Base-by-base conservation (phyloP, 2,329 filamentous ascomycete species). In the Phyllosticta citribraziliensis region DNA sequence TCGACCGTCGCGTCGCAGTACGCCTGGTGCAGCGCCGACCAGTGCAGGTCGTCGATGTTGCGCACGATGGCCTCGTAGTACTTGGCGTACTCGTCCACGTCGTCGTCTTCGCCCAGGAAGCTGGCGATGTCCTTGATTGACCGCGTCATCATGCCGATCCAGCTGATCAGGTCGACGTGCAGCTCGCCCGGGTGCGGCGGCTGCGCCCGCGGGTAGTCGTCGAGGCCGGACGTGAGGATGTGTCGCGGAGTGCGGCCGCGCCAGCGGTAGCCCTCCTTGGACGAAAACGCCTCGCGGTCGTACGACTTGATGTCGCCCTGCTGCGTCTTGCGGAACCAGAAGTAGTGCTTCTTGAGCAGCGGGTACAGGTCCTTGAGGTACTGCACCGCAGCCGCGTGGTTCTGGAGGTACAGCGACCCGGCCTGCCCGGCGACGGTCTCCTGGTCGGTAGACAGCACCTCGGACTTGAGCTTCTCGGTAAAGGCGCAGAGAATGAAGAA, bases 1-100 rank as follows among this genome's bases (percentile, higher is more conserved):
- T 99, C 93, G 63, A 99, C 88, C 0, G 91, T 97, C 1, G 91
- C 91, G 72, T 99, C 94, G 72, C 94, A 99, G 78, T 91, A 99
- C 64, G 88, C 89, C 61, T 89, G 85, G 3, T 87, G 82, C 67
- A 87, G 81, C 60, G 89, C 83, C 19, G 87, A 88, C 94, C 94
- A 99, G 76, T 99, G 94, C 50, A 99, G 81, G 70, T 96, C 91
- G 67, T 94, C 88, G 55, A 97, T 84, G 74, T 99, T 99, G 68
- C 82, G 85, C 61, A 86, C 78, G 64, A 99, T 95, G 14, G 88
- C 91, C 33, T 84, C 83, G 62, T 91, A 83, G 61, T 88, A 88
- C 63, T 83, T 84, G 53, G 78, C 80, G 67, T 93, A 90, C 68
- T 89, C 84, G 22, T 83, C 81, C 0, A 82, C 86, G 66, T 97